Percentiles rank a stretch among this genome's conserved stretches.
These are phyloP conservation scores for Penicillium subrubescens DNA, from an alignment of 495 filamentous ascomycete species.

Conservation along the genomic window DNA sequence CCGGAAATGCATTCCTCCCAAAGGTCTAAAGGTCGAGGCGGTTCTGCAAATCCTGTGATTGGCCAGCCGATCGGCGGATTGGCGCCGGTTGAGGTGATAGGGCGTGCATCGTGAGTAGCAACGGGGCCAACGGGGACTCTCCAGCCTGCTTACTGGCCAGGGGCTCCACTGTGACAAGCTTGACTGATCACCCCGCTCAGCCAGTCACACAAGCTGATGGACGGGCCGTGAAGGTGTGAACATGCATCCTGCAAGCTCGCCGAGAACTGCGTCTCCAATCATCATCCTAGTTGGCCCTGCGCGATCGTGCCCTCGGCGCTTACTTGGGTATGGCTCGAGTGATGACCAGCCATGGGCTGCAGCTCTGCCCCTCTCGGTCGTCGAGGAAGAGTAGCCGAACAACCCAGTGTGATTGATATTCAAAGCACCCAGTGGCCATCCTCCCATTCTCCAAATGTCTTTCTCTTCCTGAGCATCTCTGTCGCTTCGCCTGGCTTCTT, in stretches of 20 bases:
- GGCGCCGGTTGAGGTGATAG: conserved; percentile 43
- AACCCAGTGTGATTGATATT: conserved; percentile 40
- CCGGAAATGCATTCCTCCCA: neutral
- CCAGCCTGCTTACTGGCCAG: conserved; percentile 20
- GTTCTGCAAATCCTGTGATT: conserved; percentile 38
- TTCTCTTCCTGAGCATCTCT: conserved; percentile 19
- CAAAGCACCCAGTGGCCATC: conserved; percentile 28
- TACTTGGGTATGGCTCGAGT: conserved; percentile 29
- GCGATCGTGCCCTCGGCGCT: conserved; percentile 35
- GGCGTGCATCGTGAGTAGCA: conserved; percentile 35
- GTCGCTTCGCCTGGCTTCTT: conserved; percentile 19
- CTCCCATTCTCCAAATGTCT: conserved; percentile 16
- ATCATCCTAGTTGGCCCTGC: conserved; percentile 20
- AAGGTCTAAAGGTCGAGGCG: conserved; percentile 19
- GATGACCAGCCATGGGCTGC: conserved; percentile 28
- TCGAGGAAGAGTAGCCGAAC: conserved; percentile 5
- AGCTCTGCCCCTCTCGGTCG: conserved; percentile 19
- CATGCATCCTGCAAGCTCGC: conserved; percentile 22
- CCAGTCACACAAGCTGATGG: conserved; percentile 32
- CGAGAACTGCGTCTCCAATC: conserved; percentile 30
- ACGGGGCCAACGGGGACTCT: conserved; percentile 4
- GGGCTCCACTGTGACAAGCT: conserved; percentile 44
- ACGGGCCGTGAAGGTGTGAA: conserved; percentile 17
- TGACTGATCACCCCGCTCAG: conserved; percentile 29
- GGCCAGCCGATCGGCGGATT: conserved; percentile 38